A percentile compares a stretch with the other conserved stretches of the same genome.
Conservation (phyloP, 2,329 filamentous ascomycete species). For the Xylaria sp. region DNA sequence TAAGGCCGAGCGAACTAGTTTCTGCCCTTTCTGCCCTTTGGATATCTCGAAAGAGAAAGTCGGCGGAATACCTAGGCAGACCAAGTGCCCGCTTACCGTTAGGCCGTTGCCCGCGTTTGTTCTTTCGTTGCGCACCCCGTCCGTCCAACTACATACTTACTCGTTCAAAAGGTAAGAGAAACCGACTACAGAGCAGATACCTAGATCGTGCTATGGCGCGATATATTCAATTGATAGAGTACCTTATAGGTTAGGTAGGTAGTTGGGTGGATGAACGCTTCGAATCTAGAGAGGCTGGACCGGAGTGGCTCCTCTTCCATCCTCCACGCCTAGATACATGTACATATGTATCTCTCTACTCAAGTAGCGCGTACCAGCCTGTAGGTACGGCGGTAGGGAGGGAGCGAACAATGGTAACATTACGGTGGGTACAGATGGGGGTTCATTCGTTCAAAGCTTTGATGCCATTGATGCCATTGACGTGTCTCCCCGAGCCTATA, state of each 20-base stretch:
- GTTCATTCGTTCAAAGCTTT: background rate
- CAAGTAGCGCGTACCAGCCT: background rate
- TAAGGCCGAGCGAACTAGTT: constrained; percentile 25
- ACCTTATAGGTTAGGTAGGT: too few species aligned
- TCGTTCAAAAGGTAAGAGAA: background rate
- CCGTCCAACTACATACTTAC: background rate
- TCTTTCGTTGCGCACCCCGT: background rate
- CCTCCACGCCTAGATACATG: too few species aligned
- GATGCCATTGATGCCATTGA: constrained; percentile 6
- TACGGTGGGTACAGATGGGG: constrained; percentile 11
- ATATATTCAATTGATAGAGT: too few species aligned
- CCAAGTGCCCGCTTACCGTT: constrained; percentile 15
- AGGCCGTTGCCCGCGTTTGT: constrained; percentile 6
- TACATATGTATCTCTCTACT: too few species aligned
- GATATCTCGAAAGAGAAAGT: constrained; percentile 22
- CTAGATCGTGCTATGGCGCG: too few species aligned
- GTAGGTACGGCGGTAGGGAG: background rate
- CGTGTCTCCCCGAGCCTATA: constrained; percentile 13
- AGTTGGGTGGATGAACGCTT: too few species aligned
- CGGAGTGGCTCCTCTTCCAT: too few species aligned
- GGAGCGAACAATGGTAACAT: constrained; percentile 1
- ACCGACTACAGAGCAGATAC: background rate
- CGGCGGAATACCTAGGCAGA: constrained; percentile 12
- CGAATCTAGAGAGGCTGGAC: too few species aligned
- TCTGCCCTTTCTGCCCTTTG: constrained; percentile 5